phyloP scores from a whole-genome alignment of 225 moss, liverwort and hornwort genomes.

The Sphagnum contortum region DNA sequence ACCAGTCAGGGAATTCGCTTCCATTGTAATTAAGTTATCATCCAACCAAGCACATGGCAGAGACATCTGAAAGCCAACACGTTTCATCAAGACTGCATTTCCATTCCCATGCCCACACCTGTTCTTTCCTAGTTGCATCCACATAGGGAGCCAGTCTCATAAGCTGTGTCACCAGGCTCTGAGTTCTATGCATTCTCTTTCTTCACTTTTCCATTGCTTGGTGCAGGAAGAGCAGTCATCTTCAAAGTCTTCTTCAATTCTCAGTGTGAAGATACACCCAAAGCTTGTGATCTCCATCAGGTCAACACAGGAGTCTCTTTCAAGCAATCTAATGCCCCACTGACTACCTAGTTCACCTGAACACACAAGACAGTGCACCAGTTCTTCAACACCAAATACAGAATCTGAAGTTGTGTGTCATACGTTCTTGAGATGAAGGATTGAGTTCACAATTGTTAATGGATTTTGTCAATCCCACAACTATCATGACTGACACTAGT shows the following conservation, averaged over 20 bases:
- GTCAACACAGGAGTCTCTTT: conserved; percentile 76
- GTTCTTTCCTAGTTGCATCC: conserved; percentile 48
- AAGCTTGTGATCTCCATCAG: conserved; percentile 77
- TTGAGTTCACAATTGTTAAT: no score
- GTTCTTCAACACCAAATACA: no score
- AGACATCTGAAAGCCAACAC: conserved; percentile 42
- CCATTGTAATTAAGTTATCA: conserved; percentile 67
- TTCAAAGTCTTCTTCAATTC: conserved; percentile 80
- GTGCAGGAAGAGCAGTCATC: conserved; percentile 71
- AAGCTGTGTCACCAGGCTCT: conserved; percentile 52
- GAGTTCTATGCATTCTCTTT: conserved; percentile 57
- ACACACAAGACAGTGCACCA: not conserved
- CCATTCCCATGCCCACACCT: conserved; percentile 41
- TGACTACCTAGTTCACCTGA: conserved; percentile 74
- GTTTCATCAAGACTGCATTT: conserved; percentile 63
- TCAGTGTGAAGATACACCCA: conserved; percentile 81
- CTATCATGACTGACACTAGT: no score
- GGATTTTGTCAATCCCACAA: no score
- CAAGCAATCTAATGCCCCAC: conserved; percentile 79
- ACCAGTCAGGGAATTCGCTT: conserved; percentile 66
- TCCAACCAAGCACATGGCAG: conserved; percentile 62
- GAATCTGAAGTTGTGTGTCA: no score
- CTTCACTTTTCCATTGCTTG: conserved; percentile 75
- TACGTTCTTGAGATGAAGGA: no score
- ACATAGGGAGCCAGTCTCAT: conserved; percentile 61